A percentile compares a stretch with the other conserved stretches of the same genome.
These are phyloP conservation scores for Aspergillus flavus DNA, from an alignment of 2,329 filamentous ascomycete genomes.

Conservation along the genomic window DNA sequence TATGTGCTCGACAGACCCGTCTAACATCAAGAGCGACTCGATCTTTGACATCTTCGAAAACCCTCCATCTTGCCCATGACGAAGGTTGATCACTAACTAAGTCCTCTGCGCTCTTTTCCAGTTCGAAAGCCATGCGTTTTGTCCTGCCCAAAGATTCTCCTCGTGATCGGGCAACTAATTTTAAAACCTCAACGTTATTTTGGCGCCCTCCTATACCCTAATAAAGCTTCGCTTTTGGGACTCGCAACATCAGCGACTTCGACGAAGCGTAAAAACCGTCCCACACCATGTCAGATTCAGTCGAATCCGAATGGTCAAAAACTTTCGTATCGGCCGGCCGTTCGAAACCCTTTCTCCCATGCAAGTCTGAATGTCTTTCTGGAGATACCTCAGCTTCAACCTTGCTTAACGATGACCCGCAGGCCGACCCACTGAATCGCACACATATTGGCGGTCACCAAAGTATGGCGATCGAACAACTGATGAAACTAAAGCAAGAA, in stretches of 20 bases:
- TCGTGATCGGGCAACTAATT: constrained; percentile 24
- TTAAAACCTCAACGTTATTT: constrained; percentile 18
- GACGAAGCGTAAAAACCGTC: background rate
- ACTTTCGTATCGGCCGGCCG: constrained; percentile 25
- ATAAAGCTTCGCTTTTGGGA: constrained; percentile 4
- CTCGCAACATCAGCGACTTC: background rate
- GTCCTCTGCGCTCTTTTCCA: constrained; percentile 1
- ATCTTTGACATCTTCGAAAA: background rate
- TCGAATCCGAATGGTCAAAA: constrained; percentile 36
- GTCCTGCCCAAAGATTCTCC: constrained; percentile 19
- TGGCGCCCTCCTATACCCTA: constrained; percentile 29
- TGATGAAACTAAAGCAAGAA: constrained; percentile 61
- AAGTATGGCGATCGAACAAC: constrained; percentile 62
- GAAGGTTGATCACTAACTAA: constrained; percentile 3
- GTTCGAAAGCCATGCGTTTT: constrained; percentile 30
- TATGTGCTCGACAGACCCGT: constrained; percentile 11
- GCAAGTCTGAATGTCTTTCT: constrained; percentile 33
- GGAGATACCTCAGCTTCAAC: constrained; percentile 25
- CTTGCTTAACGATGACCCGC: constrained; percentile 27
- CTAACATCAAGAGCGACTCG: constrained; percentile 4
- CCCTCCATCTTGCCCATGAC: background rate
- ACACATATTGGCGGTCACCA: constrained; percentile 52
- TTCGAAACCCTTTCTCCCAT: constrained; percentile 33
- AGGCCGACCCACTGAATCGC: constrained; percentile 26
- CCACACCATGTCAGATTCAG: constrained; percentile 35